Evolutionary conservation across 768 basidiomycete genomes (phyloP), one percentile per base, ranked within the genome.

Genomic region (Mycena maculata): DNA sequence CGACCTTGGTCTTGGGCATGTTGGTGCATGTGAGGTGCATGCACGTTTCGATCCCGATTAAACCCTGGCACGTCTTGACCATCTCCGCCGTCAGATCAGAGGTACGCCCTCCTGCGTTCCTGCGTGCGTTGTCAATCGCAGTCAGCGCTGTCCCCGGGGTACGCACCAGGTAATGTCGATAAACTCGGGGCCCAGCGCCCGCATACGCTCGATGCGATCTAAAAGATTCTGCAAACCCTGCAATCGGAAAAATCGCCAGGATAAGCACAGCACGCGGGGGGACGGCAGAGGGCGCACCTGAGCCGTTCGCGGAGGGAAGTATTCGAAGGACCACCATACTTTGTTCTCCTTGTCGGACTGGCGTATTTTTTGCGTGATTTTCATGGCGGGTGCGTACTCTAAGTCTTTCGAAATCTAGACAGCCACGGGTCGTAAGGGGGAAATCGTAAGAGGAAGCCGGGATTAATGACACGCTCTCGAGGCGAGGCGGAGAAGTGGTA

Each of bases 21-120:
- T 97, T 98, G 54, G 98, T 99, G 76, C 98, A 99, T 48, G 97
- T 99, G 71, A 99, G 80, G 80, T 99, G 98, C 95, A 99, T 95
- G 82, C 96, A 98, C 30, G 96, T 97, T 81, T 99, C 96, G 25
- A 99, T 85, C 0, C 96, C 98, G 78, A 99, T 94, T 41, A 94
- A 80, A 50, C 92, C 86, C 80, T 98, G 96, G 76, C 96, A 97
- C 44, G 93, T 94, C 80, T 95, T 95, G 67, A 98, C 94, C 83
- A 98, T 89, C 73, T 96, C 94, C 6, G 93, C 90, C 13, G 96
- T 97, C 63, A 98, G 81, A 74, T 98, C 96, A 45, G 96, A 97
- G 38, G 96, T 97, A 67, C 96, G 88, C 59, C 96, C 96, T 60
- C 96, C 96, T 59, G 96, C 96, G 82, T 97, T 97, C 96, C 96